Evolutionary conservation across 768 basidiomycete genomes (phyloP), one percentile per base, ranked within the genome.

Genomic region (Lyophyllum semitale): DNA sequence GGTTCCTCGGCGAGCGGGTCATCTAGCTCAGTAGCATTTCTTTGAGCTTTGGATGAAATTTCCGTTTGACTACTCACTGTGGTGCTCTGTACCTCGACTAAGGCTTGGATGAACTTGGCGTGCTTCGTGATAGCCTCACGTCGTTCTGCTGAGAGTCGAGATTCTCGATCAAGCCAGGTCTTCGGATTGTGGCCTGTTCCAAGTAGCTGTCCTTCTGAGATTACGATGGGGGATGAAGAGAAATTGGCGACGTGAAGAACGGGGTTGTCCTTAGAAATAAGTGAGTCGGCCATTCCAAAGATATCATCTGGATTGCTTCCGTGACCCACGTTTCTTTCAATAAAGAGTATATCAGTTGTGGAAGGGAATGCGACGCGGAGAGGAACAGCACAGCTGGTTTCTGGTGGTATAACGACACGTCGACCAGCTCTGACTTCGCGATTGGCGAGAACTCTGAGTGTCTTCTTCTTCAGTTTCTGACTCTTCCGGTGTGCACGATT

Each of bases 121-220:
- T 40, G 38, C 4, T 5, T 40, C 15, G 5, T 4, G 5, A 17
- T 15, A 40, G 38, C 38, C 4, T 6, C 6, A 5, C 1, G 1
- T 1, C 17, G 13, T 50, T 52, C 15, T 8, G 15, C 15, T 5
- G 38, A 17, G 6, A 46, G 57, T 8, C 52, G 40, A 27, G 8
- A 12, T 35, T 51, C 33, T 37, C 29, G 45, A 33, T 66, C 64
- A 0, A 66, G 48, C 55, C 58, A 63, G 15, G 38, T 54, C 8
- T 42, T 40, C 0, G 62, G 65, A 44, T 62, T 59, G 0, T 27
- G 11, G 0, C 47, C 58, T 1, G 27, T 35, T 25, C 60, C 63
- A 0, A 66, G 35, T 1, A 59, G 49, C 11, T 66, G 58, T 17
- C 65, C 65, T 18, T 15, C 37, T 1, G 38, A 35, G 17, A 35